These are phyloP conservation scores for Rhizopus stolonifer DNA, from an alignment of 371 early-diverging fungal genomes.

Conservation along the genomic window DNA sequence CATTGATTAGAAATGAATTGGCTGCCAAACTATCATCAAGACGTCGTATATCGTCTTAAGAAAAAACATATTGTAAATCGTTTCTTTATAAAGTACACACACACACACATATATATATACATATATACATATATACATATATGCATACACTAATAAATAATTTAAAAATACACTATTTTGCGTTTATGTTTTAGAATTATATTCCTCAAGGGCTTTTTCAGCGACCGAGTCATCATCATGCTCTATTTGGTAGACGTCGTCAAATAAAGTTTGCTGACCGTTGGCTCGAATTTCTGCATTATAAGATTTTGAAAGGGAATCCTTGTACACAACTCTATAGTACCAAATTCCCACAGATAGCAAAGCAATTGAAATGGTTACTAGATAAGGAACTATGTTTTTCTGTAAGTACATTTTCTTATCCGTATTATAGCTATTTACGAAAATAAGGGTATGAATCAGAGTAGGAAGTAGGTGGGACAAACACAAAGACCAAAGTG, in stretches of 20 bases:
- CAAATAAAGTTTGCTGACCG: no score
- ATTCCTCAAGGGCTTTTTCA: no score
- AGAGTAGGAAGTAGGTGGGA: conserved; percentile 19
- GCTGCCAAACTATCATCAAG: conserved; percentile 2
- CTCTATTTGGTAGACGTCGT: no score
- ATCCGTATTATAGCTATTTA: not conserved
- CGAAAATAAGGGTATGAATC: conserved; percentile 24
- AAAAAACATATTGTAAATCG: no score
- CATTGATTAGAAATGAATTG: conserved; percentile 25
- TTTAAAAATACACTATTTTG: no score
- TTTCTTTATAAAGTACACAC: no score
- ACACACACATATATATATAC: no score
- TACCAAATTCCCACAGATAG: conserved; percentile 25
- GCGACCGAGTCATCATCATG: no score
- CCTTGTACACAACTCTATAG: conserved; percentile 14
- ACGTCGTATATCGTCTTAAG: no score
- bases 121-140: no score
- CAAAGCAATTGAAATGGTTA: conserved; percentile 18
- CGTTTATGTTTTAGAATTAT: no score
- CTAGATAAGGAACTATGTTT: conserved; percentile 22
- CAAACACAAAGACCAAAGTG: conserved; percentile 25
- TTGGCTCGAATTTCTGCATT: conserved; percentile 29
- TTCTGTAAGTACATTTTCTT: not conserved
- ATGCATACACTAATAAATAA: no score
- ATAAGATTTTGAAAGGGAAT: conserved; percentile 18